Evolutionary conservation across 2,329 filamentous ascomycete species (phyloP).

Genomic region (Aspergillus novoparasiticus): DNA sequence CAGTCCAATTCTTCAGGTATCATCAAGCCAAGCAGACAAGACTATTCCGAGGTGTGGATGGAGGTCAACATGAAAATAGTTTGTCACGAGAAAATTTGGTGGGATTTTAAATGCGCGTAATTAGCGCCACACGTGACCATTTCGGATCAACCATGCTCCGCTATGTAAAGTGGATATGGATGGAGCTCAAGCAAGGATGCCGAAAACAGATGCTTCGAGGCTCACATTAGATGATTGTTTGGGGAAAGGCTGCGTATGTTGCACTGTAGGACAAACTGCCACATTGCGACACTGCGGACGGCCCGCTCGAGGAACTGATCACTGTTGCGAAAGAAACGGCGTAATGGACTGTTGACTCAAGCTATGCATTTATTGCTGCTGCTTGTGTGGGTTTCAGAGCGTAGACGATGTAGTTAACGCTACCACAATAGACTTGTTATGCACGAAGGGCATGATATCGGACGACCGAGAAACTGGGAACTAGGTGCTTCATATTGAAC

Average conservation of each 20-base stretch:
- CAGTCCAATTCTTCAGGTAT: background rate
- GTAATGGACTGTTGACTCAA: background rate
- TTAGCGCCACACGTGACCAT: constrained; percentile 28
- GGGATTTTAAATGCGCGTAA: constrained; percentile 21
- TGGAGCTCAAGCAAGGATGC: background rate
- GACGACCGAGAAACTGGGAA: background rate
- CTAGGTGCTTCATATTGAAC: background rate
- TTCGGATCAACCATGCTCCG: constrained; percentile 20
- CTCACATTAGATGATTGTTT: too few species aligned
- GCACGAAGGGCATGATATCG: background rate
- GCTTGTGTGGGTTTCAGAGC: background rate
- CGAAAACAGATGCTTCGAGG: background rate
- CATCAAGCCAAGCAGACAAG: constrained; percentile 1
- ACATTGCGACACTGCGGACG: background rate
- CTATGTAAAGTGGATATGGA: background rate
- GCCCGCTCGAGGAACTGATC: background rate
- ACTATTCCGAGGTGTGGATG: background rate
- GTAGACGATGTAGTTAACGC: background rate
- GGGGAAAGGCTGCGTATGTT: background rate
- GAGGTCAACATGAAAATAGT: constrained; percentile 8
- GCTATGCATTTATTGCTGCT: background rate
- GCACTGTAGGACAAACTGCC: background rate
- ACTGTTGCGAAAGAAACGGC: background rate
- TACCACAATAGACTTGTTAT: background rate
- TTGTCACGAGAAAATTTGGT: constrained; percentile 14